Conservation (phyloP, 306 rosid species). For the Cucumis hystrix region DNA sequence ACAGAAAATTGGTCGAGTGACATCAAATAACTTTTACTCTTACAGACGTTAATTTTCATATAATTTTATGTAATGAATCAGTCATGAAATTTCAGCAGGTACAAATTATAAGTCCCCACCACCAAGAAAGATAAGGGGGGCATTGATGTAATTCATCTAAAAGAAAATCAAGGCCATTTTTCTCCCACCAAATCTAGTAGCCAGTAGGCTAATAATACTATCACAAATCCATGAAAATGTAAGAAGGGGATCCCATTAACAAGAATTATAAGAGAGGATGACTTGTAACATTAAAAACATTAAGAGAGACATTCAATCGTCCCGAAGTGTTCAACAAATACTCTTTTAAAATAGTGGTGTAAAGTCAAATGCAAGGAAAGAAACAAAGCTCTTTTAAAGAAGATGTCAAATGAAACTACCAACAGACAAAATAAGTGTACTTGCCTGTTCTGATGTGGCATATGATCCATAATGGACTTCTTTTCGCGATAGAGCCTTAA, state of each 20-base stretch:
- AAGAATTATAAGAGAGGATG: background rate
- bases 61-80: background rate
- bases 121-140: background rate
- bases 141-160: background rate
- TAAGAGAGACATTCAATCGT: background rate
- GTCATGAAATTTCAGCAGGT: background rate
- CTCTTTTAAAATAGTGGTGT: background rate
- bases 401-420: background rate
- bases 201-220: background rate
- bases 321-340: background rate
- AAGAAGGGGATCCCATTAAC: background rate
- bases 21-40: too few species aligned
- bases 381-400: background rate
- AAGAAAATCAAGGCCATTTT: background rate
- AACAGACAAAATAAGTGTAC: background rate
- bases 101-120: background rate
- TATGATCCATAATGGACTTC: constrained; percentile 66
- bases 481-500: constrained; percentile 49
- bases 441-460: constrained; percentile 84
- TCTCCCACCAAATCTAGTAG: background rate
- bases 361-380: background rate
- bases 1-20: background rate
- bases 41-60: background rate
- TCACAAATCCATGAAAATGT: background rate
- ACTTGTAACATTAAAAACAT: background rate